Conservation (phyloP, 176 grass and related monocot species). For the Thalia dealbata region DNA sequence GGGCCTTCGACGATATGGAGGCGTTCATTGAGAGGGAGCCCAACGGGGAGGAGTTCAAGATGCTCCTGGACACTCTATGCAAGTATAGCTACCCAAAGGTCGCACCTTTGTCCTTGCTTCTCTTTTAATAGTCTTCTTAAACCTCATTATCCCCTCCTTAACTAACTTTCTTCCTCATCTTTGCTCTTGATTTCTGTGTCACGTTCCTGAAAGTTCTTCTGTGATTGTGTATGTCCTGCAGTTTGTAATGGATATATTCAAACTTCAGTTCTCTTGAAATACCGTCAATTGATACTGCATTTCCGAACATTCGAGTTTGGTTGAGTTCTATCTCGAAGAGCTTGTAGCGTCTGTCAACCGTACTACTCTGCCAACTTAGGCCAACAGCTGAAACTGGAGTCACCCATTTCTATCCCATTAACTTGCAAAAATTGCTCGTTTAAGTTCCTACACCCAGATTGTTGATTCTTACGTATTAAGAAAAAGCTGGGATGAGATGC, state of each 20-base stretch:
- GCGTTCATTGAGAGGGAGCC: slow-evolving; percentile 85
- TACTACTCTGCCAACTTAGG: neutral
- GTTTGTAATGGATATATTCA: no score
- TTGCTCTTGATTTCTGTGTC: neutral
- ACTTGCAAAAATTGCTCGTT: neutral
- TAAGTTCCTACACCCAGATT: neutral
- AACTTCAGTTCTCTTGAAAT: neutral
- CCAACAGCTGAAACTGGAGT: neutral
- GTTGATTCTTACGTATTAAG: neutral
- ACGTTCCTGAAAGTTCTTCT: neutral
- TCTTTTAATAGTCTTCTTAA: no score
- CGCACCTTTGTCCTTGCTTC: neutral
- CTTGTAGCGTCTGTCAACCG: no score
- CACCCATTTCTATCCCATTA: neutral
- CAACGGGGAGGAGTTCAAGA: slow-evolving; percentile 45
- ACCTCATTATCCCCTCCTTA: neutral
- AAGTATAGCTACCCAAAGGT: slow-evolving; percentile 96
- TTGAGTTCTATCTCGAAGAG: neutral
- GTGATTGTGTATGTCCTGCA: neutral
- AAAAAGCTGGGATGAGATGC: neutral
- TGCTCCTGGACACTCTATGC: slow-evolving; percentile 77
- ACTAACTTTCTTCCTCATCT: neutral
- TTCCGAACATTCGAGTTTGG: neutral
- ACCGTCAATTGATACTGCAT: neutral
- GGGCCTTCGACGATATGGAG: slow-evolving; percentile 91